Conservation (phyloP, 1,284 basidiomycete species). For the Microbotryomycetes sp. region DNA sequence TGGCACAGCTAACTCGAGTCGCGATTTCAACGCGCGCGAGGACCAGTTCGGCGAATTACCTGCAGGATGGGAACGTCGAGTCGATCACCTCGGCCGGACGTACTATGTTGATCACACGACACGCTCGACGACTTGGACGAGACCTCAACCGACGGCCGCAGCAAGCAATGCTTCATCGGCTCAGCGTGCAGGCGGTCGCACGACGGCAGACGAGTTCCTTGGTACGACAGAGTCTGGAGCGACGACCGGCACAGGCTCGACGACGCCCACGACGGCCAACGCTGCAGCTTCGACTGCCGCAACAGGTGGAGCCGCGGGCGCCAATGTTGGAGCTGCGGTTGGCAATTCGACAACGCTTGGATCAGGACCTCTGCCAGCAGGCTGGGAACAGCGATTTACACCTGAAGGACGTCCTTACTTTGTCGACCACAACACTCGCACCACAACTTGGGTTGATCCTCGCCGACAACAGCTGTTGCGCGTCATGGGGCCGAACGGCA, state of each 20-base stretch:
- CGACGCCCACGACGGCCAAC: constrained; percentile 43
- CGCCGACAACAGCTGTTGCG: constrained; percentile 76
- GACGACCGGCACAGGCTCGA: constrained; percentile 32
- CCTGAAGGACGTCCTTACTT: constrained; percentile 98
- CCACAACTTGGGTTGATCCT: constrained; percentile 98
- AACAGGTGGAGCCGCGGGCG: constrained; percentile 25
- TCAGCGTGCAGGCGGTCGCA: constrained; percentile 22
- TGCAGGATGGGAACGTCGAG: constrained; percentile 84
- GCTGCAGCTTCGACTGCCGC: constrained; percentile 42
- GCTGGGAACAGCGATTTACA: constrained; percentile 97
- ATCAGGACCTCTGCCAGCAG: constrained; percentile 75
- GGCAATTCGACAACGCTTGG: constrained; percentile 61
- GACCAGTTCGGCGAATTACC: constrained; percentile 74
- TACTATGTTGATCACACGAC: constrained; percentile 75
- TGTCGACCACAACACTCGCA: constrained; percentile 74
- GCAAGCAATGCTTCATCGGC: constrained; percentile 38
- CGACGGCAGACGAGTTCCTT: constrained; percentile 39
- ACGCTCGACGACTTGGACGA: constrained; percentile 89
- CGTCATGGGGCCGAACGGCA: constrained; percentile 77
- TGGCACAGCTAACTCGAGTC: constrained; percentile 45
- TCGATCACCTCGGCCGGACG: constrained; percentile 75
- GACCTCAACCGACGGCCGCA: constrained; percentile 50
- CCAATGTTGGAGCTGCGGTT: constrained; percentile 37
- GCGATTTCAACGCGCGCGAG: constrained; percentile 77
- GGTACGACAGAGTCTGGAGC: constrained; percentile 29